Evolutionary conservation across 345 rosid genomes (phyloP).

Genomic region (Mercurialis annua): DNA sequence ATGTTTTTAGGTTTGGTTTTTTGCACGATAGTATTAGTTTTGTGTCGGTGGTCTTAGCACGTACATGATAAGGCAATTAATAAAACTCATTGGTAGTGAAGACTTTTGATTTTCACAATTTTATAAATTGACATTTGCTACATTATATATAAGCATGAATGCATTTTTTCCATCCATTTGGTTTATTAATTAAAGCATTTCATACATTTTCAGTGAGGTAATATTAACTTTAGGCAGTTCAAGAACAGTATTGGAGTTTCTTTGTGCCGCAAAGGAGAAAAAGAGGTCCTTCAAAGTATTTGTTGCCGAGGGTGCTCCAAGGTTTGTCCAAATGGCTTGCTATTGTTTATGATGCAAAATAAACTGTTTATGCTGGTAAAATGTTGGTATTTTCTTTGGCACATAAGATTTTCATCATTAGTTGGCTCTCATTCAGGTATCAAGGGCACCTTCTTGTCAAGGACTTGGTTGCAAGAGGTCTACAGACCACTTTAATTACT

Average conservation of each 20-base stretch:
- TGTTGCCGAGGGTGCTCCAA: slow-evolving; percentile 98
- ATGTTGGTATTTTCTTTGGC: slow-evolving; percentile 5
- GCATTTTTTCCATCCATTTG: not conserved
- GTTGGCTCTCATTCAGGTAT: slow-evolving; percentile 48
- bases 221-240: slow-evolving; percentile 97
- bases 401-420: not conserved
- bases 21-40: not conserved
- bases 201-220: slow-evolving; percentile 69
- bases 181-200: slow-evolving; percentile 16
- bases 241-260: slow-evolving; percentile 89
- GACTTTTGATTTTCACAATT: not conserved
- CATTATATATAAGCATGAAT: not conserved
- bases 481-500: slow-evolving; percentile 87
- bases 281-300: slow-evolving; percentile 91
- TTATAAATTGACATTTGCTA: not conserved
- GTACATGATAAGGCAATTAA: not conserved
- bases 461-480: slow-evolving; percentile 86
- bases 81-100: not conserved
- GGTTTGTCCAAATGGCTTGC: slow-evolving; percentile 42
- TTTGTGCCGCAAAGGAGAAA: slow-evolving; percentile 97
- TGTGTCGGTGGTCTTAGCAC: not conserved
- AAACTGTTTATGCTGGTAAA: slow-evolving; percentile 4
- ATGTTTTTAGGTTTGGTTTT: not conserved
- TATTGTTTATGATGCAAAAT: slow-evolving; percentile 12
- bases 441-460: slow-evolving; percentile 92